These are phyloP conservation scores for Vanderwaltozyma tropicalis DNA, from an alignment of 805 yeast species.

Conservation along the genomic window DNA sequence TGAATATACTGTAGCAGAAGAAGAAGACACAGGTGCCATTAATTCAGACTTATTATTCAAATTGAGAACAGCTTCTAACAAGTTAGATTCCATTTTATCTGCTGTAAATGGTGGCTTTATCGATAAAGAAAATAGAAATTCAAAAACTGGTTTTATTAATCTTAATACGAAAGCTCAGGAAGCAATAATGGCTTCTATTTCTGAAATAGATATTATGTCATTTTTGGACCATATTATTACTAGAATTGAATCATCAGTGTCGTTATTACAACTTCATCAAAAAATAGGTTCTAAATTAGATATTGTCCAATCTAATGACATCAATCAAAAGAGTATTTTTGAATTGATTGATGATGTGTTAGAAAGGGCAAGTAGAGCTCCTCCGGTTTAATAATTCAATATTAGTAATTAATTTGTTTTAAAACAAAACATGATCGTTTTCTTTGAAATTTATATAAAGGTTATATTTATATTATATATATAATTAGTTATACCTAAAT, in stretches of 20 bases:
- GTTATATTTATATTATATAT: neutral
- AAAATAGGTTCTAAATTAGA: constrained; percentile 15
- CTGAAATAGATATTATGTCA: constrained; percentile 38
- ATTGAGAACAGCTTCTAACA: constrained; percentile 44
- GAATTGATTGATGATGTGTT: constrained; percentile 21
- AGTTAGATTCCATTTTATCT: constrained; percentile 50
- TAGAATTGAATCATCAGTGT: constrained; percentile 53
- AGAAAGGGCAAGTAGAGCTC: constrained; percentile 1
- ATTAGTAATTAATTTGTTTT: no score
- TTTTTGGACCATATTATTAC: constrained; percentile 58
- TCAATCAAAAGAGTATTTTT: constrained; percentile 12
- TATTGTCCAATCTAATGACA: constrained; percentile 7
- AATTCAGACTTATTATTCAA: constrained; percentile 35
- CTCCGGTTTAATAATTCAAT: neutral
- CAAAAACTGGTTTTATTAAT: neutral
- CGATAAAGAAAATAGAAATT: constrained; percentile 5
- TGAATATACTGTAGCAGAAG: constrained; percentile 30
- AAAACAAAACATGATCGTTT: no score
- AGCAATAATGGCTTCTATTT: constrained; percentile 13
- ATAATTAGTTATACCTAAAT: no score
- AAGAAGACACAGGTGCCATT: constrained; percentile 23
- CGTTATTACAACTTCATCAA: constrained; percentile 36
- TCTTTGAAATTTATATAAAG: neutral
- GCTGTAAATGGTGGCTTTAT: constrained; percentile 35
- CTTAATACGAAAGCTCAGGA: constrained; percentile 13